Evolutionary conservation across 2,329 filamentous ascomycete species (phyloP).

Genomic region (Colletotrichum sp.): DNA sequence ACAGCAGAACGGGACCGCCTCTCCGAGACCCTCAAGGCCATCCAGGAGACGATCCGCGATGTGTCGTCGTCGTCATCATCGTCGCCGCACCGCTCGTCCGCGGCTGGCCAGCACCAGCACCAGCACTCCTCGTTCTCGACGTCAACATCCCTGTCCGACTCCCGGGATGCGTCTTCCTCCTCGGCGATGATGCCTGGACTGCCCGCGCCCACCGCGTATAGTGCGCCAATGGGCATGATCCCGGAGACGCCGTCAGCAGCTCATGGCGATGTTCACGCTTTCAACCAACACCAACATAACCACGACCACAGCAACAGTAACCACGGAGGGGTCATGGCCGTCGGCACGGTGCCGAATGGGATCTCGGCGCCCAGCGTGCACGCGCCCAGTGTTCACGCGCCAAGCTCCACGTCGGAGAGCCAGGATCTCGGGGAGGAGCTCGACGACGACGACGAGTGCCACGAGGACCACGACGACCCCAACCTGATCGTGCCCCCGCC

Average conservation of each 20-base stretch:
- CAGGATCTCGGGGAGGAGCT: conserved; percentile 2
- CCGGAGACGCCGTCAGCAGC: neutral
- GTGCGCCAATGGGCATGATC: neutral
- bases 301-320: neutral
- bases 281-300: neutral
- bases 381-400: neutral
- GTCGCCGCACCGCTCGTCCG: neutral
- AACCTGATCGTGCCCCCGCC: conserved; percentile 4
- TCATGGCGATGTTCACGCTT: neutral
- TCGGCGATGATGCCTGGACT: neutral
- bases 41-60: conserved; percentile 19
- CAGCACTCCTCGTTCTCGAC: neutral
- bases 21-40: conserved; percentile 14
- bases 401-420: conserved; percentile 9
- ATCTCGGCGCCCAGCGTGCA: neutral
- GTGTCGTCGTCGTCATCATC: neutral
- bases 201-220: neutral
- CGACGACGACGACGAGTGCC: neutral
- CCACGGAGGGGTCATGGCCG: neutral
- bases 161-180: neutral
- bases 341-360: neutral
- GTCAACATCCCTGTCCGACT: neutral
- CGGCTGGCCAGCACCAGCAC: neutral
- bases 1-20: conserved; percentile 28
- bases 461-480: neutral